Evolutionary conservation across 1,139 yeast genomes (phyloP), one percentile per base, ranked within the genome.

Genomic region (Kazachstania sp.): DNA sequence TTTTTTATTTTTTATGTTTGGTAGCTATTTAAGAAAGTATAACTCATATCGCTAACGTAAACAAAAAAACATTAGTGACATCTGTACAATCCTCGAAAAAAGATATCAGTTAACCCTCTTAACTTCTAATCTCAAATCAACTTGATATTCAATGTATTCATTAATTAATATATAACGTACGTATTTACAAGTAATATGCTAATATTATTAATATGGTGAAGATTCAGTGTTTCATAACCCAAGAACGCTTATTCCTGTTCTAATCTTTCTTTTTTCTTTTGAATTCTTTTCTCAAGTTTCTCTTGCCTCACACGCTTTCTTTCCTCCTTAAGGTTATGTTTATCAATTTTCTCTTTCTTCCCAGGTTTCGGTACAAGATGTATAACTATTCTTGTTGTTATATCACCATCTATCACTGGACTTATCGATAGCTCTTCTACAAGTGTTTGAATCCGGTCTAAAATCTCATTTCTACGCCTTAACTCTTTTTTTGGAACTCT

Each of bases 251-350:
- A 39, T n/a, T 5, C 41, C 2, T 18, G 9, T 15, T 8, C 12
- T 18, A 39, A 12, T 29, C 43, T 50, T 37, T 43, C 49, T 47
- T 47, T 51, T 49, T 59, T 55, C 48, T 44, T 56, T 41, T 55
- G 58, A 39, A 55, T 47, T 45, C 62, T 55, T 45, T 43, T 51
- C 38, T 53, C 53, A 36, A 51, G 51, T 39, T 59, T 65, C 34
- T 55, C 60, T 45, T 58, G 60, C 37, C 65, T 55, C 45, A 55
- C 58, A 37, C 47, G 58, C 51, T 56, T 63, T 37, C 56, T 54
- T 43, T 56, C 55, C n/a, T 57, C 62, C 43, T 59, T 60, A 9
- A 57, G 44, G 2, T 52, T 53, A 23, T 47, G 50, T 38, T 51
- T 53, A 20, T 49, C 52, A 15, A 49, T 49, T 20, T 53, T 49